Base-by-base conservation (phyloP, 2,329 filamentous ascomycete species). In the Aureobasidium zeae region DNA sequence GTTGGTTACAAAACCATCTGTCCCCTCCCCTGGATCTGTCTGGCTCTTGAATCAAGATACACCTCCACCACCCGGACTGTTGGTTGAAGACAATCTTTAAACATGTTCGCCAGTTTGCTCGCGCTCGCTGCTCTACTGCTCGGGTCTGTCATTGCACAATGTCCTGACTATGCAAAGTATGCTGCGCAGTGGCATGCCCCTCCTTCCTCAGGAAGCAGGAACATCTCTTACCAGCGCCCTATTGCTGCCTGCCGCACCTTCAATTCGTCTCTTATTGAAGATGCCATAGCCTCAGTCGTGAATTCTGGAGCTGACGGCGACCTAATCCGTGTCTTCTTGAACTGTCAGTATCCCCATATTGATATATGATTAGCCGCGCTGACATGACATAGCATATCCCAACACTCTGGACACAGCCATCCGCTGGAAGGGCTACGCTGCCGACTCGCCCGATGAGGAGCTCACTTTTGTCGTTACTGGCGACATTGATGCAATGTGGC, bases 351-450 rank as follows among this genome's bases (percentile, higher is more conserved):
- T 16, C 5, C 2, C 16, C 6, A 9, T n/a, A 25, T 7, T 7
- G 7, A 25, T 25, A 7, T 1, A 25, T 25, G n/a, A 2, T 22
- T 21, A 5, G n/a, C 12, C 8, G 3, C 11, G 16, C 5, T 39
- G 25, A 32, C 6, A n/a, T 9, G 21, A 6, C 4, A 10, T 9
- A 42, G 39, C 39, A 15, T 86, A 77, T 56, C 82, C 83, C 0
- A 87, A 85, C 59, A 85, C 81, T 0, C 67, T 87, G 9, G 82
- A 86, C 55, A 86, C 81, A 0, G 81, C 81, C 0, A 73, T 86
- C 30, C 71, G 71, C 48, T 86, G 80, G 81, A 76, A 73, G 44
- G 82, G 82, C 2, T 64, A 67, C 39, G 69, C 76, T 0, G 69
- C 68, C 24, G 69, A 76, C 47, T 70, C 75, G 51, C 59, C 69